These are phyloP conservation scores for Fusarium udum DNA, from an alignment of 2,329 filamentous ascomycete species.

Conservation along the genomic window DNA sequence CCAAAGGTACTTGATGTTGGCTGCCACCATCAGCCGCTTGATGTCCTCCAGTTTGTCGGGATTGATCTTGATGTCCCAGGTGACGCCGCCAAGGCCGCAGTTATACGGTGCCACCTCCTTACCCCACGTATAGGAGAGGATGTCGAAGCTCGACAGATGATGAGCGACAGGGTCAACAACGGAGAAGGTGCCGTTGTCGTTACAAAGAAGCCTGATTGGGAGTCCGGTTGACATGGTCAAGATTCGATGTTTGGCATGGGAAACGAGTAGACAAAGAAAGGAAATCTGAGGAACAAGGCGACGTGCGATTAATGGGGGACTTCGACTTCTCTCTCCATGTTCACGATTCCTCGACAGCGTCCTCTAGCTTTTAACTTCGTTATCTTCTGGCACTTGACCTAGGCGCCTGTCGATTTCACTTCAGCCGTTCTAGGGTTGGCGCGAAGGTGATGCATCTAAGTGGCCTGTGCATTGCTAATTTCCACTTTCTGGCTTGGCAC, in stretches of 20 bases:
- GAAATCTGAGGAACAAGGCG: too few relatives aligned
- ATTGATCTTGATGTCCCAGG: neutral
- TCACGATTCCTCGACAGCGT: neutral
- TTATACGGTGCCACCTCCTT: neutral
- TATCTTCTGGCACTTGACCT: neutral
- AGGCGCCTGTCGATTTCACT: neutral
- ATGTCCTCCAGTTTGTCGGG: neutral
- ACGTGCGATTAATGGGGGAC: neutral
- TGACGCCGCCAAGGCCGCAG: neutral
- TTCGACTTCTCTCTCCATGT: neutral
- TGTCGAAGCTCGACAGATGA: neutral
- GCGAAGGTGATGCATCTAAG: neutral
- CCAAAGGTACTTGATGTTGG: neutral
- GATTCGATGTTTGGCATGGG: neutral
- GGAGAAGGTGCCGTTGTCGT: neutral
- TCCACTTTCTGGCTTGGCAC: neutral
- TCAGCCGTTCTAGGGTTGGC: neutral
- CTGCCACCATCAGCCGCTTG: neutral
- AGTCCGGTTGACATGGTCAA: neutral
- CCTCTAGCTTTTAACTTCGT: neutral
- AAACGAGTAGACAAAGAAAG: fast-evolving
- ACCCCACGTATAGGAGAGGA: neutral
- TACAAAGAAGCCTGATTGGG: neutral
- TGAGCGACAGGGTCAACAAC: neutral
- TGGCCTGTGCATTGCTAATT: neutral